phyloP scores from a whole-genome alignment of 257 asterid genomes.

The Solanum arcanum region DNA sequence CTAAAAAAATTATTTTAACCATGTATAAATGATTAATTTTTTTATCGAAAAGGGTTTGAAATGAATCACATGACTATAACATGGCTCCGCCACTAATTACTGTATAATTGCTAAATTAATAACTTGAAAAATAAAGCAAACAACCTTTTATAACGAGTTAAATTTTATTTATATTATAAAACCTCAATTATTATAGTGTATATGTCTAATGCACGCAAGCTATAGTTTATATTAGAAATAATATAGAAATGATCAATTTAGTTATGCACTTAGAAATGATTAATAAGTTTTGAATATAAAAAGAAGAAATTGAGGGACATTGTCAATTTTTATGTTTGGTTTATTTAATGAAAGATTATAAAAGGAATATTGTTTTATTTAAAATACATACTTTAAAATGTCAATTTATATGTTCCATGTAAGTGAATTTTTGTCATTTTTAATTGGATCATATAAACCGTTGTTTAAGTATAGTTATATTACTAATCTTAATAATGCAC shows the following conservation, averaged over 20 bases:
- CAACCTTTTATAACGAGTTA: not conserved
- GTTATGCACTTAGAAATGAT: not conserved
- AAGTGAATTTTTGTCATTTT: not conserved
- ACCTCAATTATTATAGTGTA: not conserved
- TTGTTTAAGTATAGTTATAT: not conserved
- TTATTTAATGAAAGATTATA: not conserved
- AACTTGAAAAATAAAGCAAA: not conserved
- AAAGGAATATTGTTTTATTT: not conserved
- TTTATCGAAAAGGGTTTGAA: accelerated
- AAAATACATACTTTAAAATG: not conserved
- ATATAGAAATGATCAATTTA: not conserved
- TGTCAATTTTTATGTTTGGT: not conserved
- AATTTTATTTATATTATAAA: not conserved
- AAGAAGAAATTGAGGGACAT: not conserved
- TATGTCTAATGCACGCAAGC: not conserved
- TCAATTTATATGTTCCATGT: not conserved
- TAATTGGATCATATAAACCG: not conserved
- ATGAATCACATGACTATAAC: too few species aligned
- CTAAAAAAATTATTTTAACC: too few species aligned
- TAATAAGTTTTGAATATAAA: not conserved
- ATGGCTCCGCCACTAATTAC: too few species aligned
- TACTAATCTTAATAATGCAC: not conserved
- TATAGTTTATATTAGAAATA: not conserved
- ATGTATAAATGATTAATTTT: too few species aligned
- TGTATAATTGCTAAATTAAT: not conserved